Evolutionary conservation across 129 eudicot genomes (phyloP).

Genomic region (Apium graveolens): DNA sequence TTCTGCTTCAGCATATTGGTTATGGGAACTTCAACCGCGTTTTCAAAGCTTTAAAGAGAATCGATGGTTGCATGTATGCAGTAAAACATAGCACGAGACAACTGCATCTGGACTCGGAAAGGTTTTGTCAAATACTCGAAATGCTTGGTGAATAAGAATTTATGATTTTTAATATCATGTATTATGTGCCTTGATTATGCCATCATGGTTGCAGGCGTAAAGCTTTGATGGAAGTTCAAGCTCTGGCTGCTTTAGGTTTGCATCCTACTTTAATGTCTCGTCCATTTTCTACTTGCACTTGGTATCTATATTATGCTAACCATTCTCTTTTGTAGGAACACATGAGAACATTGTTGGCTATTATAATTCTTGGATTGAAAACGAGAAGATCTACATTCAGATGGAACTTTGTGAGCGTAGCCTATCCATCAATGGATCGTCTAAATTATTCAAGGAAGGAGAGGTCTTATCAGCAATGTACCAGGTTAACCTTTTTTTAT

Average conservation of each 20-base stretch:
- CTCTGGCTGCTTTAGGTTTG: slow-evolving; percentile 89
- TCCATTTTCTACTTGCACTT: background rate
- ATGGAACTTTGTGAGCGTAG: slow-evolving; percentile 92
- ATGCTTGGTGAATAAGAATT: slow-evolving; percentile 8
- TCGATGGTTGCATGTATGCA: slow-evolving; percentile 94
- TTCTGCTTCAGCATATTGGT: slow-evolving; percentile 63
- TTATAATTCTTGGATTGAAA: slow-evolving; percentile 85
- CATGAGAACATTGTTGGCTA: slow-evolving; percentile 84
- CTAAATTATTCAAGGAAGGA: slow-evolving; percentile 30
- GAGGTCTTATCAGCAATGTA: slow-evolving; percentile 60
- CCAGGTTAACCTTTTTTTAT: slow-evolving; percentile 41
- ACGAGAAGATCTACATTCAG: slow-evolving; percentile 78
- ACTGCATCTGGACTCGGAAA: slow-evolving; percentile 57
- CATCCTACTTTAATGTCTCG: background rate
- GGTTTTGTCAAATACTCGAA: slow-evolving; percentile 29
- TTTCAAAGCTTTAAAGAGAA: slow-evolving; percentile 72
- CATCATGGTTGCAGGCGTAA: slow-evolving; percentile 46
- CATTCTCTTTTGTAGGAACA: slow-evolving; percentile 38
- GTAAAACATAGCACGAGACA: slow-evolving; percentile 65
- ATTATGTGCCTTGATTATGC: slow-evolving; percentile 3
- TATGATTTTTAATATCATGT: background rate
- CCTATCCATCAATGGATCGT: slow-evolving; percentile 34
- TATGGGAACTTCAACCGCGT: slow-evolving; percentile 80
- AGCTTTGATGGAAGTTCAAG: slow-evolving; percentile 98
- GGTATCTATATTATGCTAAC: background rate